Evolutionary conservation across 345 rosid genomes (phyloP), one percentile per base, ranked within the genome.

Genomic region (Gossypium turneri): DNA sequence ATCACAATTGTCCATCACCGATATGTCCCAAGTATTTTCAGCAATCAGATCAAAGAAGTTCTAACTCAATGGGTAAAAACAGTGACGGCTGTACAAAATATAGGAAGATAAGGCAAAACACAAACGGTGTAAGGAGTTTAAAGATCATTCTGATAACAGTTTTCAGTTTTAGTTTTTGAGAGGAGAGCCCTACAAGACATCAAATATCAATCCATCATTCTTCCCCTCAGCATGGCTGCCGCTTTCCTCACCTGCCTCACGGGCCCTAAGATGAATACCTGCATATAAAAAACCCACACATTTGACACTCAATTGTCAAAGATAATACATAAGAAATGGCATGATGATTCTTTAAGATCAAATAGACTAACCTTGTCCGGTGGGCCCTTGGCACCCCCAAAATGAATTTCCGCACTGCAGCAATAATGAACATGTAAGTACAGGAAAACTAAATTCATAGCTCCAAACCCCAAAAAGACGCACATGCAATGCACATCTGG

Each of bases 151-250:
- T 41, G 16, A 41, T 43, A 50, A 77, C 66, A 62, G 55, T 15
- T 61, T 64, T 9, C 59, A 55, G 59, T 56, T 19, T 9, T 19
- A 20, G 55, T 12, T 61, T 65, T 8, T 13, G 47, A 25, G 20
- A 52, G 17, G 27, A 20, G 13, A 9, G 59, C 44, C 60, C 70
- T 24, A 43, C 44, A 9, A 44, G 7, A 9, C 44, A 20, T 58
- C 68, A n/a, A 77, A 12, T 52, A 77, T 19, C 79, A 24, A 51
- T 90, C 90, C 85, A 89, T 64, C 97, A 91, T 86, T 82, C 86
- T 91, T 77, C 98, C 98, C 82, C 97, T 89, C 77, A 94, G 77
- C 75, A 92, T 86, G 79, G 98, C 98, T 78, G 90, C 97, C 38
- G 97, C 95, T 82, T 94, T 94, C 74, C 95, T 91, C 87, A 92